phyloP scores from a whole-genome alignment of 2,329 filamentous ascomycete genomes.

The Tolypocladium endophyticum region DNA sequence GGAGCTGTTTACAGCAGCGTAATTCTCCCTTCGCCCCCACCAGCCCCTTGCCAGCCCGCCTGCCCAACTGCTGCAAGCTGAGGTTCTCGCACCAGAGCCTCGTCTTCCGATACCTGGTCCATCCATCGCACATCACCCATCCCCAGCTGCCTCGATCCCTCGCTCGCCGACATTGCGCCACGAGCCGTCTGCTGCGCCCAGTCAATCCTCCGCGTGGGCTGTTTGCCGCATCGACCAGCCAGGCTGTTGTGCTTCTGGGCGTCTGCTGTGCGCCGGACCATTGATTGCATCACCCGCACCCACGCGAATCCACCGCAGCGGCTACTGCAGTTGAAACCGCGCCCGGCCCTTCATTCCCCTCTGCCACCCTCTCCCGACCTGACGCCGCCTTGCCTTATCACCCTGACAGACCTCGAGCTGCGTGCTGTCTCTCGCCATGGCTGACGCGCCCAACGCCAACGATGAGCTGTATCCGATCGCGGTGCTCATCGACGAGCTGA shows the following conservation, averaged over 20 bases:
- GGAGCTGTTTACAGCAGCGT: not conserved
- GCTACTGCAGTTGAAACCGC: not conserved
- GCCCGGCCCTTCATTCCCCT: constrained; percentile 4
- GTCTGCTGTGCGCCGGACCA: constrained; percentile 4
- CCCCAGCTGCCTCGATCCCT: not conserved
- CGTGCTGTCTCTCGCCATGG: constrained; percentile 55
- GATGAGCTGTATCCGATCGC: constrained; percentile 99
- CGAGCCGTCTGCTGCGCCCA: not conserved
- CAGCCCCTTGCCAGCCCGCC: not conserved
- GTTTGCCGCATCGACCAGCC: not conserved
- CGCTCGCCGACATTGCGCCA: constrained; percentile 1
- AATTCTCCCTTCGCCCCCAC: not conserved
- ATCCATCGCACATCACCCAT: not conserved
- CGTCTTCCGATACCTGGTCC: not conserved
- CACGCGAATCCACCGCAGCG: constrained; percentile 14
- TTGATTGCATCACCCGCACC: constrained; percentile 17
- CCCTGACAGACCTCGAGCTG: constrained; percentile 18
- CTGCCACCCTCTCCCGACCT: constrained; percentile 1
- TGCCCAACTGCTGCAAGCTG: not conserved
- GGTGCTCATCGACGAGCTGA: constrained; percentile 98
- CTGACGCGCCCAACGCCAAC: constrained; percentile 76
- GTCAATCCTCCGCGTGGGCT: not conserved
- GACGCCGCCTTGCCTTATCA: constrained; percentile 4
- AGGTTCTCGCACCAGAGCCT: not conserved
- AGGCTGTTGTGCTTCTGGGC: not conserved